Evolutionary conservation across 2,329 filamentous ascomycete genomes (phyloP), one percentile per base, ranked within the genome.

Genomic region (Fusarium miscanthi): DNA sequence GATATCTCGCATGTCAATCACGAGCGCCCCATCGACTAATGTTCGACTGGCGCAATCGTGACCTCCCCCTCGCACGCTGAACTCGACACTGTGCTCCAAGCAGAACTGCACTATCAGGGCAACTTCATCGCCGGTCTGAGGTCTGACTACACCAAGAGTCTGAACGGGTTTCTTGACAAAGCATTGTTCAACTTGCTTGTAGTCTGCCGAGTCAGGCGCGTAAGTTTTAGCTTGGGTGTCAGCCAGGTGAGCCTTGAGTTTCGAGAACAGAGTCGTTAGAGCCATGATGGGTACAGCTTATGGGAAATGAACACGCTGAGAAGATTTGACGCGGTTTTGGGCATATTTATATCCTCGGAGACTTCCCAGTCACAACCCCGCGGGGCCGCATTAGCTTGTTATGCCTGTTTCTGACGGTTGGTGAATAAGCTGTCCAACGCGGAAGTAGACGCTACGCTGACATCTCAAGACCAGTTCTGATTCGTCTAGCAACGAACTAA

Each of bases 1-100:
- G 16, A 74, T 65, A 33, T 71, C 72, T 9, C 72, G 53, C 72
- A 73, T 66, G 12, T 74, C 70, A 10, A 73, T 73, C 1, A 65
- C 51, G 12, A 74, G 51, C 1, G 63, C 41, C 0, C 52, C 40
- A 4, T 70, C 3, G 0, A 51, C 63, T 3, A 71, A 43, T 6
- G 46, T 69, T 5, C 67, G 67, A 3, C 43, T 30, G 8, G 57
- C 46, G 5, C 59, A 68, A 17, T 74, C 67, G 7, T 73, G 63
- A 0, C 72, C 70, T 12, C 72, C 72, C 0, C 46, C 42, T 13
- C 70, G 42, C 0, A 73, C 17, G 4, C 27, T 40, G 11, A 74
- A 69, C 2, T 63, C 59, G 8, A 71, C 37, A 2, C 41, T 12
- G 2, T 61, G 23, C 0, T 67, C 16, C 0, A 54, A 0, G 19